phyloP scores from a whole-genome alignment of 163 green algal species.

The Chlorella variabilis region DNA sequence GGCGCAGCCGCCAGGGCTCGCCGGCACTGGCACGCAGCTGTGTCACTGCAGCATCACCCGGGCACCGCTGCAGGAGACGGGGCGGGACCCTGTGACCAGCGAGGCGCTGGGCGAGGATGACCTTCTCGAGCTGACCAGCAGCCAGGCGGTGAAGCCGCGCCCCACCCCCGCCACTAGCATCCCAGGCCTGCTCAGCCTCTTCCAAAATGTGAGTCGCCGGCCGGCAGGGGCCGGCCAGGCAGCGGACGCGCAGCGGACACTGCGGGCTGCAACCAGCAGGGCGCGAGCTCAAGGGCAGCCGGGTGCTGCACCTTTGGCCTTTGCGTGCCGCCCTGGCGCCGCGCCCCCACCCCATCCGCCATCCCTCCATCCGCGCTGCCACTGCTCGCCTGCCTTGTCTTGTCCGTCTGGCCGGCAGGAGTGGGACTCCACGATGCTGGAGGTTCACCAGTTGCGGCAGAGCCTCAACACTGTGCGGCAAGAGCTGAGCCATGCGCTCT shows the following conservation, averaged over 20 bases:
- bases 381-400: not conserved
- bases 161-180: conserved; percentile 86
- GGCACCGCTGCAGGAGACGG: conserved; percentile 70
- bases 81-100: conserved; percentile 87
- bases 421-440: conserved; percentile 95
- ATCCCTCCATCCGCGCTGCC: no score
- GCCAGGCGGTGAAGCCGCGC: conserved; percentile 81
- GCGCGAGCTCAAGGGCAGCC: not conserved
- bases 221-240: not conserved
- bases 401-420: conserved; percentile 62
- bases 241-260: not conserved
- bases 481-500: conserved; percentile 93
- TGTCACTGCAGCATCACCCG: no score
- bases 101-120: conserved; percentile 82
- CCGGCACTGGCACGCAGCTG: no score
- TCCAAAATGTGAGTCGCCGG: conserved; percentile 85
- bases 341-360: not conserved
- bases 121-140: conserved; percentile 81
- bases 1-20: not conserved
- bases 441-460: conserved; percentile 83
- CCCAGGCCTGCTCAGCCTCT: conserved; percentile 89
- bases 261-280: no score
- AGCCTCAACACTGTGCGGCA: conserved; percentile 76
- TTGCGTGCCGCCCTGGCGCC: not conserved
- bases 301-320: no score